A percentile compares a stretch with the other conserved stretches of the same genome.
Conservation (phyloP, 441 rosid species). For the Geranium incanum region DNA sequence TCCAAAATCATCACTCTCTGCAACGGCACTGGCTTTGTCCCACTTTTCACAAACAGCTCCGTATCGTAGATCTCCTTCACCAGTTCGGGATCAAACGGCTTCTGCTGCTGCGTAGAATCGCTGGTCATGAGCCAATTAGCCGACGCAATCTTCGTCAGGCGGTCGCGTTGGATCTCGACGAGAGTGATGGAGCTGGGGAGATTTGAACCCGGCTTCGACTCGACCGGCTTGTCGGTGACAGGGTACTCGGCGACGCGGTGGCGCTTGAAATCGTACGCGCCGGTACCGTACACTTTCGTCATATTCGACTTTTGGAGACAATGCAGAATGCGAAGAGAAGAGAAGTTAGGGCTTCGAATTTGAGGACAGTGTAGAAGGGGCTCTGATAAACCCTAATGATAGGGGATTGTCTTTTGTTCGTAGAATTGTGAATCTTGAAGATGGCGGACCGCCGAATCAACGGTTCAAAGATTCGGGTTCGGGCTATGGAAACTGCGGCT, state of each 20-base stretch:
- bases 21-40: constrained; percentile 78
- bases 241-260: constrained; percentile 98
- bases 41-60: constrained; percentile 65
- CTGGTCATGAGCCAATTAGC: constrained; percentile 67
- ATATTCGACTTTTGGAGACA: constrained; percentile 20
- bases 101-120: constrained; percentile 32
- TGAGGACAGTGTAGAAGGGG: neutral
- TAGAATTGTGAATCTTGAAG: constrained; percentile 4
- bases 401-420: neutral
- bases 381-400: constrained; percentile 13
- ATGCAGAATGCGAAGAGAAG: constrained; percentile 4
- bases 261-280: constrained; percentile 95
- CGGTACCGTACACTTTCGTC: constrained; percentile 91
- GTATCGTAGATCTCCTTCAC: constrained; percentile 75
- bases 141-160: constrained; percentile 65
- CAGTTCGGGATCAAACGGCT: constrained; percentile 62
- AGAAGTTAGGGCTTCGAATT: constrained; percentile 9
- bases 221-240: constrained; percentile 43
- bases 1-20: constrained; percentile 95
- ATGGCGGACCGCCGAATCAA: constrained; percentile 9
- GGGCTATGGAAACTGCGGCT: neutral
- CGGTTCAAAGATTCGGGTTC: constrained; percentile 3
- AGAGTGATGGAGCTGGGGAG: constrained; percentile 76
- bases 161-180: constrained; percentile 86
- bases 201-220: constrained; percentile 58